A percentile compares a stretch with the other conserved stretches of the same genome.
These are phyloP conservation scores for Arachis stenosperma DNA, from an alignment of 306 rosid species.

Conservation along the genomic window DNA sequence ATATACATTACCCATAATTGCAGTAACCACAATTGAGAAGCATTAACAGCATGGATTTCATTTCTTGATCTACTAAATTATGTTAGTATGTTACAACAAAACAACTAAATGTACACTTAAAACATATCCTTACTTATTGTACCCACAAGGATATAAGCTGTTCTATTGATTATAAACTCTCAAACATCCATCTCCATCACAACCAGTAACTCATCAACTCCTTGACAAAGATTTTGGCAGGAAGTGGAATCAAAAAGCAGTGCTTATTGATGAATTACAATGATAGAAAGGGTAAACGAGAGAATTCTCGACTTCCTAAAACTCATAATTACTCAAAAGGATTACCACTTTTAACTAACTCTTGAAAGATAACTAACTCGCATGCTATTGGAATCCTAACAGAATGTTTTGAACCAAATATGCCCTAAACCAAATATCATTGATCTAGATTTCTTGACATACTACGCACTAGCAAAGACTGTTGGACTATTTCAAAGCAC, in stretches of 20 bases:
- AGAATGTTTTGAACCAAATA: not conserved
- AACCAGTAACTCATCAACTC: too few species aligned
- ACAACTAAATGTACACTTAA: not conserved
- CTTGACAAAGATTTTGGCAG: too few species aligned
- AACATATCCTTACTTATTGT: not conserved
- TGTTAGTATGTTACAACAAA: not conserved
- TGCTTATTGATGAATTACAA: too few species aligned
- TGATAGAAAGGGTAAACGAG: too few species aligned
- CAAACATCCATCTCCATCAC: slow-evolving; percentile 15
- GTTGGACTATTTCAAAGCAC: too few species aligned
- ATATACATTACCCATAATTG: not conserved
- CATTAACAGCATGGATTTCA: slow-evolving; percentile 12
- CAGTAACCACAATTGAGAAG: not conserved
- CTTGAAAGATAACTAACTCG: too few species aligned
- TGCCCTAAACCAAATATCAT: slow-evolving; percentile 2
- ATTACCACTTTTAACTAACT: too few species aligned
- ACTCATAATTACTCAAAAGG: too few species aligned
- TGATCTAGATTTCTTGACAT: not conserved
- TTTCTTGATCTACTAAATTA: slow-evolving; percentile 1
- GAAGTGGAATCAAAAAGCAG: too few species aligned
- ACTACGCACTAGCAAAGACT: not conserved
- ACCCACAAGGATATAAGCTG: not conserved
- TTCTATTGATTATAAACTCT: slow-evolving; percentile 2
- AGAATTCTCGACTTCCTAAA: too few species aligned
- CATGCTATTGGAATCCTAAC: too few species aligned